Evolutionary conservation across 2,329 filamentous ascomycete species (phyloP), one percentile per base, ranked within the genome.

Genomic region (Fusarium heterosporum): DNA sequence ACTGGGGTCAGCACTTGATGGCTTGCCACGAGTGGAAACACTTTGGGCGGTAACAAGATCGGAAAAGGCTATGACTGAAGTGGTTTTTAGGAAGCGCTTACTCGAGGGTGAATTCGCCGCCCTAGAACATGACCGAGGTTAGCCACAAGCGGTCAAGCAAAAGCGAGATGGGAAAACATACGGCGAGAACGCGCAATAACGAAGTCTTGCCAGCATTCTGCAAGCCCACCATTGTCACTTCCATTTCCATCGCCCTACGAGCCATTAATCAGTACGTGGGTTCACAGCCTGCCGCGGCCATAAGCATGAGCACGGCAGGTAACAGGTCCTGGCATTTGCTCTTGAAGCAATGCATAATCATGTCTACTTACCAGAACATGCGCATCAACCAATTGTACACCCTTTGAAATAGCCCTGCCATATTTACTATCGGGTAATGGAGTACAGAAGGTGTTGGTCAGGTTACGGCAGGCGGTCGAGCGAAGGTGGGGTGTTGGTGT

Each of bases 161-260:
- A 32, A 36, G 42, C 22, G 28, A 26, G 55, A 52, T n/a, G 32
- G 17, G 45, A 49, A 55, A 41, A 78, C 95, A 87, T 89, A 99
- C 96, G 84, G 95, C 94, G 74, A 99, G 86, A 74, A 98, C 95
- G 73, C 94, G 88, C 78, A 99, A 84, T 76, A 99, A 81, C 65
- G 95, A 98, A 38, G 96, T 98, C 83, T 99, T 99, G 76, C 96
- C 96, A 61, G 96, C 96, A 82, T 98, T 98, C 78, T 99, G 96
- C 77, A 99, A 83, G 25, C 96, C 96, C 78, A 99, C 95, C 91
- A 99, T 97, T 72, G 96, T 98, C 78, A 99, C 95, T 82, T 99
- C 96, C 94, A 99, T 97, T 84, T 99, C 96, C 71, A 94, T 97
- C 72, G 95, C 93, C 96, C 95, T 97, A 70, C 64, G 58, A 50